These are phyloP conservation scores for Lagenidium sp. DNA, from an alignment of 352 stramenopile species.

Conservation along the genomic window DNA sequence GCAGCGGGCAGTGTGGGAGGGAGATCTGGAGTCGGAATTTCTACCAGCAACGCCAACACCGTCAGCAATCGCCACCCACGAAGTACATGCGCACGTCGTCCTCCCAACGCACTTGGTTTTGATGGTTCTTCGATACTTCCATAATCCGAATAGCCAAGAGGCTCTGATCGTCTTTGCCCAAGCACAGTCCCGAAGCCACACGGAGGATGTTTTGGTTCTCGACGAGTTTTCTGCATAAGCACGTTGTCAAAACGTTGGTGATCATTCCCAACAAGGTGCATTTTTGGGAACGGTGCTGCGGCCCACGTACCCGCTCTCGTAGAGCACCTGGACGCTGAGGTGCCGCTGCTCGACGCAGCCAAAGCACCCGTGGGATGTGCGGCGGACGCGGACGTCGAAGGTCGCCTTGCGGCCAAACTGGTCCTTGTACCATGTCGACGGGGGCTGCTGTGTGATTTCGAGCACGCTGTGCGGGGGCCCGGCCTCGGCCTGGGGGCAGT, in stretches of 20 bases:
- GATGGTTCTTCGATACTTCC: constrained; percentile 78
- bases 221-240: constrained; percentile 46
- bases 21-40: constrained; percentile 50
- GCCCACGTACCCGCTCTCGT: constrained; percentile 47
- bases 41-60: constrained; percentile 13
- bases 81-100: background rate
- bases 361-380: constrained; percentile 18
- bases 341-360: constrained; percentile 43
- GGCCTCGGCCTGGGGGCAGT: no score
- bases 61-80: background rate
- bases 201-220: constrained; percentile 73
- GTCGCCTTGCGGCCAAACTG: constrained; percentile 71
- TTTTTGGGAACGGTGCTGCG: no score
- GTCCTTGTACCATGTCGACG: constrained; percentile 69
- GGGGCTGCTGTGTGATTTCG: constrained; percentile 49
- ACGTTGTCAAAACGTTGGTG: no score
- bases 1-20: constrained; percentile 27
- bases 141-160: constrained; percentile 55
- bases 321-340: constrained; percentile 53
- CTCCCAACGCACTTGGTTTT: constrained; percentile 50
- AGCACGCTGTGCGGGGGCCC: constrained; percentile 19
- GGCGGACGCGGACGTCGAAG: constrained; percentile 40
- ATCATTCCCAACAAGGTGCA: no score
- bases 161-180: constrained; percentile 45
- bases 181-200: constrained; percentile 45